Evolutionary conservation across 768 basidiomycete genomes (phyloP).

Genomic region (Exidia glandulosa): DNA sequence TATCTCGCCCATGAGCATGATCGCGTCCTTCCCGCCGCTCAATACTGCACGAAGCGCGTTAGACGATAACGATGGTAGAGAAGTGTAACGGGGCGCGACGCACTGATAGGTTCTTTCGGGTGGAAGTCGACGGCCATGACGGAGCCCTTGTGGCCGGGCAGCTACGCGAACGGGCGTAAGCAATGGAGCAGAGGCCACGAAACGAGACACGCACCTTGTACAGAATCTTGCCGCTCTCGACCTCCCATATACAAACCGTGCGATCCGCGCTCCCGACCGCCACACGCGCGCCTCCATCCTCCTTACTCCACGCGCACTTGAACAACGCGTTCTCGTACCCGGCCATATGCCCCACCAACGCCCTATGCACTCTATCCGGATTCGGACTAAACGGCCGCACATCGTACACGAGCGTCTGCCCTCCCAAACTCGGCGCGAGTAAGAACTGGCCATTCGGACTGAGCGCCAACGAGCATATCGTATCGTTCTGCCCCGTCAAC

Average conservation of each 20-base stretch:
- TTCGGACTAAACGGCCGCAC: slow-evolving; percentile 88
- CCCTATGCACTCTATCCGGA: slow-evolving; percentile 69
- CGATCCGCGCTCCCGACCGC: slow-evolving; percentile 87
- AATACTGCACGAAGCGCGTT: slow-evolving; percentile 44
- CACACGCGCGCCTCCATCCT: slow-evolving; percentile 69
- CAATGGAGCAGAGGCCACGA: background rate
- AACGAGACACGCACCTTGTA: slow-evolving; percentile 62
- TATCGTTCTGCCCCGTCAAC: slow-evolving; percentile 80
- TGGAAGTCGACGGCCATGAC: slow-evolving; percentile 95
- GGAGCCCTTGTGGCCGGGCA: slow-evolving; percentile 94
- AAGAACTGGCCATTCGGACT: slow-evolving; percentile 84
- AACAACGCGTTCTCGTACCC: slow-evolving; percentile 87
- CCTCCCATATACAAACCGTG: slow-evolving; percentile 81
- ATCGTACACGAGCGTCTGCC: slow-evolving; percentile 82
- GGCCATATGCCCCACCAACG: slow-evolving; percentile 74
- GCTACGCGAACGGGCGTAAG: slow-evolving; percentile 26
- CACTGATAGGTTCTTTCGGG: slow-evolving; percentile 90
- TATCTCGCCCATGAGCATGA: slow-evolving; percentile 86
- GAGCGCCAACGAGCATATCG: slow-evolving; percentile 83
- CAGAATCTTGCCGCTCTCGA: slow-evolving; percentile 59
- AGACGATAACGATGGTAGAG: background rate
- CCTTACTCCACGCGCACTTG: slow-evolving; percentile 79
- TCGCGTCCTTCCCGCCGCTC: slow-evolving; percentile 86
- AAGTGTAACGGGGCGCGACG: slow-evolving; percentile 19
- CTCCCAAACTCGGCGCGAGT: slow-evolving; percentile 84